Evolutionary conservation across 176 grass and related monocot genomes (phyloP), one percentile per base, ranked within the genome.

Genomic region (Elymus sibiricus): DNA sequence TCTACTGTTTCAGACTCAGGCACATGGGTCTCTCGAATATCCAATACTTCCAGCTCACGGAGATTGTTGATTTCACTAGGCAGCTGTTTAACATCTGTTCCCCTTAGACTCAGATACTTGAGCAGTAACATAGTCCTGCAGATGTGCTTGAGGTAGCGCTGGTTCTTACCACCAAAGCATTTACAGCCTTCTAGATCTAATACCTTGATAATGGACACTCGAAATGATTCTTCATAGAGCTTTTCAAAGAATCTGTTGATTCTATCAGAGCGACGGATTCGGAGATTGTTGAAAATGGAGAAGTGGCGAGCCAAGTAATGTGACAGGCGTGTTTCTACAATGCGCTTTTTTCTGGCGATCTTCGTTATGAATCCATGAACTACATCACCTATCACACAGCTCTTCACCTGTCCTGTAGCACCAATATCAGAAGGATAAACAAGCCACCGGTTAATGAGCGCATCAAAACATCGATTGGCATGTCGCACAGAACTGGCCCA

Each of bases 21-120:
- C 11, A 89, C 21, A 19, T 12, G 2, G 17, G 76, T 90, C 22
- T 81, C 14, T 2, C 77, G 70, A n/a, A 90, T 80, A 24, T 82
- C 77, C n/a, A 90, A 68, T 32, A 78, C 78, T 27, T 90, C 77
- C 3, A 90, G 59, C 7, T 73, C 12, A 25, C 29, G 40, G 10
- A 90, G 88, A 2, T 82, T 76, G 22, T 74, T 85, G 61, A 90
- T 90, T 32, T 90, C 64, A 3, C 1, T 67, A 3, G 75, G 88
- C 9, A 86, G 14, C 3, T 60, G 3, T 6, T 13, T 28, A 56
- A 86, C 19, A 62, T 64, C 29, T 49, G 82, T 76, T 34, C 21
- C 0, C 0, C 70, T n/a, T 7, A 84, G 70, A 27, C 82, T 49
- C 25, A 84, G 8, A 76, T 76, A 84, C 70, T 84, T 84, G 7